Percentiles rank a stretch among this genome's conserved stretches.
phyloP scores from a whole-genome alignment of 2,329 filamentous ascomycete genomes.

The Lecanicillium sp. region DNA sequence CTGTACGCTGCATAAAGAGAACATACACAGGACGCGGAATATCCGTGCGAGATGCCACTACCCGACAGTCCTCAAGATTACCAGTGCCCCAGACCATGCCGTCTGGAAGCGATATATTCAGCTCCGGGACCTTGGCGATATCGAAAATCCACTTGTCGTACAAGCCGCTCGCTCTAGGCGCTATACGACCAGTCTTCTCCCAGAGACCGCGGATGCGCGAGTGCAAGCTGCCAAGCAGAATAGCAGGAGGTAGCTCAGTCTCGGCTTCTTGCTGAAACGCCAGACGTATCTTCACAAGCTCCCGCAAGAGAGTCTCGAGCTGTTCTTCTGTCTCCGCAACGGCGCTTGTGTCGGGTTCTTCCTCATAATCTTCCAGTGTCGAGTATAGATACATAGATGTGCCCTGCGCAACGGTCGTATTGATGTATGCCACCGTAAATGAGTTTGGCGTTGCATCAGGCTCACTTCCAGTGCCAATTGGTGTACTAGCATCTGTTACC shows the following conservation, averaged over 20 bases:
- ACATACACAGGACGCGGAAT: conserved; percentile 50
- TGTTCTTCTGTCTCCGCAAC: conserved; percentile 11
- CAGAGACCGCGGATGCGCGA: conserved; percentile 1
- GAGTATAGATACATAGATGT: conserved; percentile 56
- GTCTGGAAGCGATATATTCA: conserved; percentile 28
- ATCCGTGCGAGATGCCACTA: conserved; percentile 49
- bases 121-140: conserved; percentile 36
- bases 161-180: conserved; percentile 22
- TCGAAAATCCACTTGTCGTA: conserved; percentile 57
- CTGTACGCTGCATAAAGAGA: too few relatives aligned
- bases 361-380: conserved; percentile 32
- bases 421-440: conserved; percentile 52
- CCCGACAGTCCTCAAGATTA: conserved; percentile 43
- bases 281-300: background rate
- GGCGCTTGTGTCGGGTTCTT: background rate
- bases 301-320: background rate
- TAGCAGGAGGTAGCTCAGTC: background rate
- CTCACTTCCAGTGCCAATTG: conserved; percentile 7
- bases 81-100: conserved; percentile 53
- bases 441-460: background rate
- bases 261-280: background rate
- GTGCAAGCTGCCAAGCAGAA: conserved; percentile 9
- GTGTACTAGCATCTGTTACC: conserved; percentile 20
- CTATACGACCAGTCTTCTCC: conserved; percentile 22
- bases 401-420: conserved; percentile 51